Conservation (phyloP, 306 rosid species). For the Sicyos baderoa region DNA sequence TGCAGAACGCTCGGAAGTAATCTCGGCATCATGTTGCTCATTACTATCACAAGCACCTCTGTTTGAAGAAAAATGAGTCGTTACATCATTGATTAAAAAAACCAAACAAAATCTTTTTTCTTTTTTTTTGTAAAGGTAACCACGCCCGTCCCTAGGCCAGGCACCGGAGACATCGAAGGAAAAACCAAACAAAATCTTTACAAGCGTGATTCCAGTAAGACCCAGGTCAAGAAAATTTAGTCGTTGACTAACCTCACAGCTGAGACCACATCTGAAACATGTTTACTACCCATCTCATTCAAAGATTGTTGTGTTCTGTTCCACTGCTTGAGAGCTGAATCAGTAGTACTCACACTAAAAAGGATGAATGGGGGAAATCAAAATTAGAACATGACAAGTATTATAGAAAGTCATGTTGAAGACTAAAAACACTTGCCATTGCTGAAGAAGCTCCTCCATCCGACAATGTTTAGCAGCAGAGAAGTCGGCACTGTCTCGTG, state of each 20-base stretch:
- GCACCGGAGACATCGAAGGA: no score
- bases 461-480: slow-evolving; percentile 89
- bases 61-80: slow-evolving; percentile 10
- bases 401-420: not conserved
- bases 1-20: slow-evolving; percentile 45
- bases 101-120: not conserved
- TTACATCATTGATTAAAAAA: not conserved
- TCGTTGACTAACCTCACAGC: slow-evolving; percentile 49
- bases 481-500: slow-evolving; percentile 60
- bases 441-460: slow-evolving; percentile 69
- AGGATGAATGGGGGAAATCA: slow-evolving; percentile 1
- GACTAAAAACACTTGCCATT: slow-evolving; percentile 38
- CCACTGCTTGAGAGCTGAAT: slow-evolving; percentile 50
- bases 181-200: not conserved
- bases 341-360: slow-evolving; percentile 44
- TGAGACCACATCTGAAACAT: slow-evolving; percentile 42
- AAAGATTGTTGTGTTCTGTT: slow-evolving; percentile 50
- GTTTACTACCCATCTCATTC: slow-evolving; percentile 53
- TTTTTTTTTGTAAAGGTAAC: no score
- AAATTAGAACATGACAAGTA: not conserved
- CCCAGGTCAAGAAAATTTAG: not conserved
- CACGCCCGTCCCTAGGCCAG: no score
- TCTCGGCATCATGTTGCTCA: slow-evolving; percentile 59
- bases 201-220: not conserved
- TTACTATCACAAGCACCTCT: slow-evolving; percentile 55